phyloP scores from a whole-genome alignment of 306 rosid genomes.

The Begonia fuchsioides region DNA sequence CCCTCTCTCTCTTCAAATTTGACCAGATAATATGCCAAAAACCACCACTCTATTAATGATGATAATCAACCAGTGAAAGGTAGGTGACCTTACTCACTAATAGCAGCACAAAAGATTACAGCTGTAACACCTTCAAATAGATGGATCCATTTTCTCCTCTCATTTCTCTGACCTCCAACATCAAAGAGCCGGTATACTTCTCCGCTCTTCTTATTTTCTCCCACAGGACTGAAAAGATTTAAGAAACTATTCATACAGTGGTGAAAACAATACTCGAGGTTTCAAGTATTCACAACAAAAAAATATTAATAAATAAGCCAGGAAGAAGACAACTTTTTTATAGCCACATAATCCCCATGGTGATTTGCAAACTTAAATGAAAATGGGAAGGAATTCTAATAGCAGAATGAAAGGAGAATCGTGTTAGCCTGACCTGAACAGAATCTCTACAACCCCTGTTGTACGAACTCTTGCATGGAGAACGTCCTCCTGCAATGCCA shows the following conservation, averaged over 20 bases:
- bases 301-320: too few relatives aligned
- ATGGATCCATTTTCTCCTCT: conserved; percentile 99
- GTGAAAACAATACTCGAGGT: not conserved
- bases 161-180: conserved; percentile 99
- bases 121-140: conserved; percentile 98
- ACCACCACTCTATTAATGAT: not conserved
- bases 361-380: too few relatives aligned
- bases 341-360: too few relatives aligned
- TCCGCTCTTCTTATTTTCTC: conserved; percentile 92
- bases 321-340: too few relatives aligned
- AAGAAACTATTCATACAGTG: not conserved
- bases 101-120: conserved; percentile 94
- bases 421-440: conserved; percentile 61
- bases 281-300: not conserved
- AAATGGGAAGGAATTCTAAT: too few relatives aligned
- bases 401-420: too few relatives aligned
- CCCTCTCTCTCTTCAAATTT: too few relatives aligned
- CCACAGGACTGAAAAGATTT: conserved; percentile 73
- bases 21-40: not conserved
- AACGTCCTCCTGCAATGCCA: conserved; percentile 74
- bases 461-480: conserved; percentile 96
- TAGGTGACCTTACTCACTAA: conserved; percentile 74
- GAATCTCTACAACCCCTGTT: conserved; percentile 97
- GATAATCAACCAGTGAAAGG: conserved; percentile 6
- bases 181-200: conserved; percentile 96